Conservation (phyloP, 805 yeast genomes). For the Cyberlindnera xylosilytica region DNA sequence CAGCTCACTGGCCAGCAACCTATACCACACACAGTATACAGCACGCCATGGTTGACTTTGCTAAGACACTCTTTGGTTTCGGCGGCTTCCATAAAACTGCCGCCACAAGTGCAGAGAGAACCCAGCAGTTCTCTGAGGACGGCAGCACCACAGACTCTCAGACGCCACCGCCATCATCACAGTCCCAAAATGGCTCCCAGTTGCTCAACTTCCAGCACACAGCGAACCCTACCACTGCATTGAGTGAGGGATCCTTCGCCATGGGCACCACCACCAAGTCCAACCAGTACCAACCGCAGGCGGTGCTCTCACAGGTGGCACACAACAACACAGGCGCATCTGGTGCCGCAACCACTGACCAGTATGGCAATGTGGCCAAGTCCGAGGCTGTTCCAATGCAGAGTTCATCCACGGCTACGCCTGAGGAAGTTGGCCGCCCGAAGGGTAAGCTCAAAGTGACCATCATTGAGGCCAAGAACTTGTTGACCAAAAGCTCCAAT, state of each 20-base stretch:
- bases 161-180: slow-evolving; percentile 10
- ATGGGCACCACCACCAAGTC: slow-evolving; percentile 62
- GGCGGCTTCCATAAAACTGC: slow-evolving; percentile 27
- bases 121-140: slow-evolving; percentile 6
- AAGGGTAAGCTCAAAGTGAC: slow-evolving; percentile 81
- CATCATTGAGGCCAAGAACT: slow-evolving; percentile 74
- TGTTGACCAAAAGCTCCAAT: slow-evolving; percentile 50
- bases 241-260: slow-evolving; percentile 58
- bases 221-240: slow-evolving; percentile 67
- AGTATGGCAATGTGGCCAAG: background rate
- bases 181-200: slow-evolving; percentile 17
- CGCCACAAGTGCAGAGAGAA: slow-evolving; percentile 14
- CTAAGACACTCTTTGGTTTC: slow-evolving; percentile 37
- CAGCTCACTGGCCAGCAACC: background rate
- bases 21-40: background rate
- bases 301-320: slow-evolving; percentile 33
- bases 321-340: slow-evolving; percentile 16
- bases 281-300: slow-evolving; percentile 32
- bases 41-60: slow-evolving; percentile 36
- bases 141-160: slow-evolving; percentile 4
- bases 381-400: slow-evolving; percentile 2
- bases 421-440: slow-evolving; percentile 36
- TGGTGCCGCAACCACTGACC: background rate
- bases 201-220: slow-evolving; percentile 42
- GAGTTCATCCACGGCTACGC: background rate